Evolutionary conservation across 306 rosid genomes (phyloP), one percentile per base, ranked within the genome.

Genomic region (Gleditsia sinensis): DNA sequence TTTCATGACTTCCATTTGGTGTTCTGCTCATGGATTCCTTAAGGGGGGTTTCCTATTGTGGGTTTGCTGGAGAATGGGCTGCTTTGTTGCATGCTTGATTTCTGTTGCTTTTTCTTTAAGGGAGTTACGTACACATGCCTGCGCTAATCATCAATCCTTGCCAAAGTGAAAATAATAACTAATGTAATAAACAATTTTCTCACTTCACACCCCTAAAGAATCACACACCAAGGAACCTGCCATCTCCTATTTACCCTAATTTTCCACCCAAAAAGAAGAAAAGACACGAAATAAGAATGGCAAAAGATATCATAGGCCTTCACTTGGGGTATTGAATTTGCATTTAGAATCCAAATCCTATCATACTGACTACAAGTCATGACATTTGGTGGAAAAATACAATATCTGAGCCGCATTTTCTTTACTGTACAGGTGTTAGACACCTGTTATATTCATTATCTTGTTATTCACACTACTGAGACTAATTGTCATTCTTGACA

Each of bases 171-270:
- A 9, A 45, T 45, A 17, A 19, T 54, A 3, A 58, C 56, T 30
- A 66, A 39, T 14, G 43, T 42, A 17, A 51, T 51, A 53, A 69
- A 57, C 59, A 70, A 55, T 32, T 37, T 74, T 68, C 39, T 59
- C 46, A 74, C 45, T 2, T 21, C 62, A 24, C 43, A 58, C 23
- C 25, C 36, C 42, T 13, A 72, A 19, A 58, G 14, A 21, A 56
- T 40, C 33, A 51, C 56, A n/a, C 49, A 53, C 39, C 55, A 75
- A 70, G 69, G 37, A 64, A 63, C 56, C 43, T 5, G n/a, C n/a
- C 48, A 46, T 61, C 48, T 27, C 16, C 60, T 48, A 23, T 33
- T 20, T 48, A 12, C 48, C 36, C 0, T 36, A 46, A n/a, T 30
- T 61, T 40, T 50, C 25, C 56, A 32, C 40, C 20, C 30, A 54